These are phyloP conservation scores for Aeschynomene evenia DNA, from an alignment of 306 rosid genomes.

Conservation along the genomic window DNA sequence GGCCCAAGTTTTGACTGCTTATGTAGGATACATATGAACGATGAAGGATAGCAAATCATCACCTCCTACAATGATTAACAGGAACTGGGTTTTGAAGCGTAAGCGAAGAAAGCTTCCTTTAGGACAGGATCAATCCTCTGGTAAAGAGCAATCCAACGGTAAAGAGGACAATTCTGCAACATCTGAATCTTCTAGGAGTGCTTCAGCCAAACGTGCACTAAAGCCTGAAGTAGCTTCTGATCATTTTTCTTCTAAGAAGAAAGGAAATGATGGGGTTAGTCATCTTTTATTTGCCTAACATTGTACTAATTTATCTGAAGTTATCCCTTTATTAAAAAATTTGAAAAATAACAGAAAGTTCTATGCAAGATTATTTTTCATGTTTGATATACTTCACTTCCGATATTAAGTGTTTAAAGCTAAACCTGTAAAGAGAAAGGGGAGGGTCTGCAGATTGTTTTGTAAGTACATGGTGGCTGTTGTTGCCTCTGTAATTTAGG, in stretches of 20 bases:
- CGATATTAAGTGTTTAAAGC: slow-evolving; percentile 3
- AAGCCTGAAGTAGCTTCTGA: slow-evolving; percentile 57
- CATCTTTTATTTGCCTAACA: slow-evolving; percentile 18
- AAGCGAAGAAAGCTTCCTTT: slow-evolving; percentile 83
- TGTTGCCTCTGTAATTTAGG: neutral
- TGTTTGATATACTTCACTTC: slow-evolving; percentile 9
- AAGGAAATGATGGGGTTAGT: slow-evolving; percentile 98
- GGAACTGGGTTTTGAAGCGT: slow-evolving; percentile 95
- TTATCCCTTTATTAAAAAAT: slow-evolving; percentile 2
- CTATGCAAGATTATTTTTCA: slow-evolving; percentile 15
- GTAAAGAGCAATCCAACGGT: slow-evolving; percentile 61
- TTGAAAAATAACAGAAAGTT: neutral
- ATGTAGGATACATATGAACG: slow-evolving; percentile 39
- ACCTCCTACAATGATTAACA: slow-evolving; percentile 69
- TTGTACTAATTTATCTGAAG: slow-evolving; percentile 6
- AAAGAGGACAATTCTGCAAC: slow-evolving; percentile 61
- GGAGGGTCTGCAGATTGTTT: slow-evolving; percentile 1
- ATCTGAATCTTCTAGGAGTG: slow-evolving; percentile 61
- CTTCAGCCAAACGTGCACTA: slow-evolving; percentile 47
- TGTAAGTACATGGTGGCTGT: neutral
- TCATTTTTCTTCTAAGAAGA: slow-evolving; percentile 74
- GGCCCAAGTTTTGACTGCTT: slow-evolving; percentile 30
- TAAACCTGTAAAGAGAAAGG: slow-evolving; percentile 16
- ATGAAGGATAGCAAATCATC: slow-evolving; percentile 81
- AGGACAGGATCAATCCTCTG: slow-evolving; percentile 50